Evolutionary conservation across 371 early-diverging fungal genomes (phyloP).

Genomic region (Mucor lusitanicus): DNA sequence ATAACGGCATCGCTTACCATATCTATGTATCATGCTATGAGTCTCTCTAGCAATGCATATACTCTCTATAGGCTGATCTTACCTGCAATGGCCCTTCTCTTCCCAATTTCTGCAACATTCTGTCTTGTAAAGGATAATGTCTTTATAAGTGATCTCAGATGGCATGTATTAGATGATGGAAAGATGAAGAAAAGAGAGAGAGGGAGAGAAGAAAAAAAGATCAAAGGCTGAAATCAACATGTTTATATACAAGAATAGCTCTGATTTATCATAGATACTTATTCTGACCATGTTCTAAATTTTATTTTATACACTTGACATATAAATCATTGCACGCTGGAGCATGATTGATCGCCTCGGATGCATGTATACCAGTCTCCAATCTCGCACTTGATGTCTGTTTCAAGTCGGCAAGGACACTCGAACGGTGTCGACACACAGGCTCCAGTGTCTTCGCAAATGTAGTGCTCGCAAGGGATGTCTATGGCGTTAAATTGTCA

Average conservation of each 20-base stretch:
- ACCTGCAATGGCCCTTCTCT: slow-evolving; percentile 80
- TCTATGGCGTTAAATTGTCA: slow-evolving; percentile 9
- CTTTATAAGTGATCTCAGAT: slow-evolving; percentile 40
- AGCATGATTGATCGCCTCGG: slow-evolving; percentile 19
- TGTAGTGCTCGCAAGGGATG: slow-evolving; percentile 13
- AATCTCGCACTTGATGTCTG: slow-evolving; percentile 18
- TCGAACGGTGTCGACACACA: slow-evolving; percentile 22
- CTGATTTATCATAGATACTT: not conserved
- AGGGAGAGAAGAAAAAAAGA: not conserved
- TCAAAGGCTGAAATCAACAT: not conserved
- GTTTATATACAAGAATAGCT: not conserved
- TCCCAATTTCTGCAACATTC: slow-evolving; percentile 88
- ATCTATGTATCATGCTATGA: slow-evolving; percentile 37
- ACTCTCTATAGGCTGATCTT: not conserved
- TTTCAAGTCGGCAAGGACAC: slow-evolving; percentile 21
- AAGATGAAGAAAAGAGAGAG: not conserved
- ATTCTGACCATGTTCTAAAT: not conserved
- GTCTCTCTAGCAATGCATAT: not conserved
- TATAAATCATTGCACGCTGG: not conserved
- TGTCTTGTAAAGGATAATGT: slow-evolving; percentile 84
- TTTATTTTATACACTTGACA: not conserved
- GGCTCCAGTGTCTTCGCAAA: slow-evolving; percentile 16
- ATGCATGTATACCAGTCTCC: slow-evolving; percentile 31
- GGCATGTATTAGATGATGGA: slow-evolving; percentile 4
- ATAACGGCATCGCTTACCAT: slow-evolving; percentile 93